A percentile compares a stretch with the other conserved stretches of the same genome.
These are phyloP conservation scores for Schoenoplectus tabernaemontani DNA, from an alignment of 202 grass and related monocot genomes.

Conservation along the genomic window DNA sequence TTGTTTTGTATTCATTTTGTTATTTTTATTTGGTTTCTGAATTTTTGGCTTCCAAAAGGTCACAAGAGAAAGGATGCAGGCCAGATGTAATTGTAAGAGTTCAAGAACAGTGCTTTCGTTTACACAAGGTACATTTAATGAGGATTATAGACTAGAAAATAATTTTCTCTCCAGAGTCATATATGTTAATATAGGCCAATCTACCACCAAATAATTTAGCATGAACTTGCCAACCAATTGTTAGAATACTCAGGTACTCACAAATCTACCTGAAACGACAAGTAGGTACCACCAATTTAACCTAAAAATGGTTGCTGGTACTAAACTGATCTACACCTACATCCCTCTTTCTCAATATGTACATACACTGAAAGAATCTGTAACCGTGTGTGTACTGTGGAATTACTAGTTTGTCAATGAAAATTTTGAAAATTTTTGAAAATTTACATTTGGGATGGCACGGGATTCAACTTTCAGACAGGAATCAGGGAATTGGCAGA, in stretches of 20 bases:
- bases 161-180: not conserved
- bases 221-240: not conserved
- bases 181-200: not conserved
- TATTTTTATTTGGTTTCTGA: not conserved
- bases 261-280: not conserved
- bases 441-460: slow-evolving; percentile 15
- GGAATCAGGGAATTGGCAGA: slow-evolving; percentile 24
- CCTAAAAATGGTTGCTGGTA: not conserved
- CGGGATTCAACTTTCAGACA: slow-evolving; percentile 23
- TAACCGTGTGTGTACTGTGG: not conserved
- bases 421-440: not conserved
- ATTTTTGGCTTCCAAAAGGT: slow-evolving; percentile 31
- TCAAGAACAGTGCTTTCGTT: slow-evolving; percentile 44
- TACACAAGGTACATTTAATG: slow-evolving; percentile 62
- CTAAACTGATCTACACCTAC: not conserved
- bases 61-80: slow-evolving; percentile 43
- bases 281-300: not conserved
- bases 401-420: not conserved
- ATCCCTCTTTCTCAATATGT: slow-evolving; percentile 8
- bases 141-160: not conserved
- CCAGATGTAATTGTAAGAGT: slow-evolving; percentile 65
- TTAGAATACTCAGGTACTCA: not conserved
- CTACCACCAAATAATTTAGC: not conserved
- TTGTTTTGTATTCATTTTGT: not conserved
- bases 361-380: not conserved